Evolutionary conservation across 176 grass and related monocot genomes (phyloP).

Genomic region (Carex kokanica): DNA sequence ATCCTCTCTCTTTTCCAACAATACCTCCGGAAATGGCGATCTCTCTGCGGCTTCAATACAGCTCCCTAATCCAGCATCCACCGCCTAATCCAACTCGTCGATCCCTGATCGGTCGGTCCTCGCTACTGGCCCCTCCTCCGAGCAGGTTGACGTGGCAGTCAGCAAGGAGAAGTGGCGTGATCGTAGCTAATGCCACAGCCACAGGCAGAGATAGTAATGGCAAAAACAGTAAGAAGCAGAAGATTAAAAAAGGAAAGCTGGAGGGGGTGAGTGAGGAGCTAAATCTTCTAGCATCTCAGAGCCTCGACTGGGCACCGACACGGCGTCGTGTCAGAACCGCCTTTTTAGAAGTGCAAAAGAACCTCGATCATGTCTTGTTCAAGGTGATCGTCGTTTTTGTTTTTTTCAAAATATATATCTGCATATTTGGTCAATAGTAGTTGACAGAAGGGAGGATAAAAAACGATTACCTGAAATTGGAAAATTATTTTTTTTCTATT

Average conservation of each 20-base stretch:
- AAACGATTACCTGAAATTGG: background rate
- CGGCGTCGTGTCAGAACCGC: conserved; percentile 55
- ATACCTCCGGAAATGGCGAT: background rate
- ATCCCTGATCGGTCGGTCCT: conserved; percentile 6
- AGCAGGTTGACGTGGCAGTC: background rate
- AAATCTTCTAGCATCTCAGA: conserved; percentile 53
- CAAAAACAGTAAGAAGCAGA: background rate
- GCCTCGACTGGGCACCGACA: conserved; percentile 79
- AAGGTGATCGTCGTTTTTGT: conserved; percentile 36
- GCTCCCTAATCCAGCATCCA: background rate
- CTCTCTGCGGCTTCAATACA: background rate
- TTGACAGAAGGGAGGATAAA: background rate
- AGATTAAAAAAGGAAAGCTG: conserved; percentile 23
- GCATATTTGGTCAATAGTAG: background rate
- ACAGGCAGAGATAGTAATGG: background rate
- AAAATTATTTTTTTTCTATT: background rate
- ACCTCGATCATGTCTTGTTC: conserved; percentile 89
- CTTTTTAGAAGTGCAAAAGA: conserved; percentile 62
- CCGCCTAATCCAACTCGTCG: background rate
- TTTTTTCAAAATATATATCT: background rate
- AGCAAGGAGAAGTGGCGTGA: background rate
- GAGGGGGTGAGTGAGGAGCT: conserved; percentile 77
- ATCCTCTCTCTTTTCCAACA: background rate
- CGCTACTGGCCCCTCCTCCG: background rate
- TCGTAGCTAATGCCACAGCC: background rate